A percentile compares a stretch with the other conserved stretches of the same genome.
Evolutionary conservation across 495 filamentous ascomycete genomes (phyloP).

Genomic region (Podospora tetraspora): DNA sequence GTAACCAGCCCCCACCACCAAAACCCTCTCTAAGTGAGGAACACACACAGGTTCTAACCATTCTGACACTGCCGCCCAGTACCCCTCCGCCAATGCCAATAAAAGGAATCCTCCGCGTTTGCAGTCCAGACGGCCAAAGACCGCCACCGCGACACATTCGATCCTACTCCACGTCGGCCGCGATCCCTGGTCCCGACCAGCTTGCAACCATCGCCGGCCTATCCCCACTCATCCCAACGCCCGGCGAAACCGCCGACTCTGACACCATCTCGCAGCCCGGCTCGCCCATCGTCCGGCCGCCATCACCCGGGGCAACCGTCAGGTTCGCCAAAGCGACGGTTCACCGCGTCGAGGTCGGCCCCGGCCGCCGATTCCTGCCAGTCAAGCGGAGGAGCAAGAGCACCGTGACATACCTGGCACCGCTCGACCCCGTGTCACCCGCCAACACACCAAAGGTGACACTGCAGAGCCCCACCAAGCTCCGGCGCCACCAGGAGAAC

Average conservation of each 20-base stretch:
- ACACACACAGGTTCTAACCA: not conserved
- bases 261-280: conserved; percentile 13
- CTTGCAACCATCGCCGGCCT: conserved; percentile 10
- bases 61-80: conserved; percentile 5
- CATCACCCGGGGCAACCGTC: conserved; percentile 27
- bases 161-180: conserved; percentile 16
- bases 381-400: conserved; percentile 34
- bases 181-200: conserved; percentile 12
- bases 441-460: conserved; percentile 19
- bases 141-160: conserved; percentile 17
- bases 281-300: conserved; percentile 17
- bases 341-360: conserved; percentile 30
- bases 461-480: conserved; percentile 27
- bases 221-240: not conserved
- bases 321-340: conserved; percentile 32
- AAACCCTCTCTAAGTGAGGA: not conserved
- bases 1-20: conserved; percentile 5
- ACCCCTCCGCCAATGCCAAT: conserved; percentile 17
- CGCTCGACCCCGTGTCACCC: conserved; percentile 26
- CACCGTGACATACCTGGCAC: conserved; percentile 31
- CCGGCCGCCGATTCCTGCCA: conserved; percentile 27
- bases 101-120: conserved; percentile 30
- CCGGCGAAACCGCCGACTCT: conserved; percentile 5
- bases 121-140: conserved; percentile 24
- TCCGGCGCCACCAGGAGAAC: conserved; percentile 31